Evolutionary conservation across 2,329 filamentous ascomycete species (phyloP), one percentile per base, ranked within the genome.

Genomic region (Emmonsia crescens): DNA sequence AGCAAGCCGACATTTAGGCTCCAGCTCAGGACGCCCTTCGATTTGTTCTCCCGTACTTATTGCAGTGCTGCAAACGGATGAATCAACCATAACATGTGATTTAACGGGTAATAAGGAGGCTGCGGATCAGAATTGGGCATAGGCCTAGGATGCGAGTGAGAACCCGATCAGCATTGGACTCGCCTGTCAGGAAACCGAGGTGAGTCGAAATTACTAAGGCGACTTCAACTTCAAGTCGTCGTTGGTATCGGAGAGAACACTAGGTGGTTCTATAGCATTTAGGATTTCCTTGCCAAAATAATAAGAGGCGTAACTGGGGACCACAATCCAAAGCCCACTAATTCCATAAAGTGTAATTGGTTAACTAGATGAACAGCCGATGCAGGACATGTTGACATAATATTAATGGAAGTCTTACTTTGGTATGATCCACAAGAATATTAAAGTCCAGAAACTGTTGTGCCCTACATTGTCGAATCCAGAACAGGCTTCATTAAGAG

Each of bases 361-460:
- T 57, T 49, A 31, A 33, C 16, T 16, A 29, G 44, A 36, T 14
- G 31, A 49, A 31, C 38, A 48, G 5, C 61, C 59, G 55, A 59
- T 40, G 33, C 44, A 16, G 46, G n/a, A 38, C 21, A 19, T 42
- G 21, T 16, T 27, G 56, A 24, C 24, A 27, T 54, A 52, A 19
- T 24, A 52, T 5, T 14, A n/a, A n/a, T n/a, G n/a, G 24, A 36
- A 52, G 61, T 76, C 82, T 77, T 74, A 87, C 84, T 89, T 89
- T 38, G 86, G 85, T 64, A 89, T 74, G 36, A 85, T 81, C 79
- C 85, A 89, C 29, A 86, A 73, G 38, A 82, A 75, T 12, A 87
- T 66, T 49, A 89, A 68, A 12, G 78, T 79, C 2, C 70, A 65
- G 46, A 76, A 66, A 62, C 79, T 78, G 64, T 89, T 89, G 68